Conservation (phyloP, 805 yeast genomes). For the Cyberlindnera nakhonratchasimensis region DNA sequence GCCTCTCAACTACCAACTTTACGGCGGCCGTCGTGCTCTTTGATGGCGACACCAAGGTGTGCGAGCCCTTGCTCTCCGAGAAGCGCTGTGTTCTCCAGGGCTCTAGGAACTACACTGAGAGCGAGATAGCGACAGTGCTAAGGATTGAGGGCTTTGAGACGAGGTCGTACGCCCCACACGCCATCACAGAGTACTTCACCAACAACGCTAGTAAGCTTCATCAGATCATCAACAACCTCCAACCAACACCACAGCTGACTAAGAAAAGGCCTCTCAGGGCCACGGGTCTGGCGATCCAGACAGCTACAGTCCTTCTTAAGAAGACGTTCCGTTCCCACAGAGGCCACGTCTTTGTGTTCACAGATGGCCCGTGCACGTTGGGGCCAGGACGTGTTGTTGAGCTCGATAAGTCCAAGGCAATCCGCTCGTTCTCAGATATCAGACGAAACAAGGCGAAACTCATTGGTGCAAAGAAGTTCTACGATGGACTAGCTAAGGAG, state of each 20-base stretch:
- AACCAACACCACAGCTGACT: slow-evolving; percentile 48
- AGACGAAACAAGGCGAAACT: slow-evolving; percentile 80
- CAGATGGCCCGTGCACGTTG: slow-evolving; percentile 91
- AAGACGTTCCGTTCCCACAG: slow-evolving; percentile 81
- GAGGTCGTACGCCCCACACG: background rate
- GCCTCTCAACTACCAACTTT: slow-evolving; percentile 72
- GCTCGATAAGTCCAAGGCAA: slow-evolving; percentile 80
- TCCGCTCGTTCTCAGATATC: slow-evolving; percentile 92
- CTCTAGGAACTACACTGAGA: slow-evolving; percentile 32
- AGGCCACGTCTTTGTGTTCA: slow-evolving; percentile 79
- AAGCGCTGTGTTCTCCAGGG: slow-evolving; percentile 30
- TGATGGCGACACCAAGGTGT: slow-evolving; percentile 83
- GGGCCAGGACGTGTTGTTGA: slow-evolving; percentile 94
- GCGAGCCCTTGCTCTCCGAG: slow-evolving; percentile 40
- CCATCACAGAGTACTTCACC: slow-evolving; percentile 5
- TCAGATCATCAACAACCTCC: slow-evolving; percentile 1
- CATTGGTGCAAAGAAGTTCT: slow-evolving; percentile 73
- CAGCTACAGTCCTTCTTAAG: slow-evolving; percentile 66
- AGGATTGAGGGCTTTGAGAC: background rate
- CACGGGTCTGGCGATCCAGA: slow-evolving; percentile 81
- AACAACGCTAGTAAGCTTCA: background rate
- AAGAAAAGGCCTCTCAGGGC: slow-evolving; percentile 77
- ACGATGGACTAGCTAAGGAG: slow-evolving; percentile 53
- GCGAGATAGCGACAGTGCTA: background rate
- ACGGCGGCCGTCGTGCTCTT: slow-evolving; percentile 77